These are phyloP conservation scores for Xylaria sp. DNA, from an alignment of 2,329 filamentous ascomycete species.

Conservation along the genomic window DNA sequence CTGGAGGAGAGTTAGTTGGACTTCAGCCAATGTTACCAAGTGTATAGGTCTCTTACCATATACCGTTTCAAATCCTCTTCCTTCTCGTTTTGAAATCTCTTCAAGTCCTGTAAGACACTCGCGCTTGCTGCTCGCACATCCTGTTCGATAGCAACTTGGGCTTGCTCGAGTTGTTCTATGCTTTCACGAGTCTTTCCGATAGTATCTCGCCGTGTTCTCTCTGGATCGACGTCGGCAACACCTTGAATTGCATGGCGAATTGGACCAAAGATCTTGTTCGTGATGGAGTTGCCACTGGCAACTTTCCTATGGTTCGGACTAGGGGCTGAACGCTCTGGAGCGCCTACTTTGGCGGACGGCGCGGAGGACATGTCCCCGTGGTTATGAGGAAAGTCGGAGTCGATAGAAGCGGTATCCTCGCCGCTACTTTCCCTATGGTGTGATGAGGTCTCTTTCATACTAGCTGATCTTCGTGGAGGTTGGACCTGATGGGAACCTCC, in stretches of 20 bases:
- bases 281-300: slow-evolving; percentile 87
- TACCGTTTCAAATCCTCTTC: slow-evolving; percentile 92
- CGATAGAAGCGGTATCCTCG: slow-evolving; percentile 87
- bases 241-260: slow-evolving; percentile 96
- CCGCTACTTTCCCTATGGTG: slow-evolving; percentile 61
- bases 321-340: slow-evolving; percentile 59
- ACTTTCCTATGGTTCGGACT: slow-evolving; percentile 74
- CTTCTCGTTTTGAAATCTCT: slow-evolving; percentile 93
- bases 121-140: slow-evolving; percentile 93
- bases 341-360: slow-evolving; percentile 76
- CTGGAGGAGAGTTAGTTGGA: slow-evolving; percentile 51
- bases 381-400: slow-evolving; percentile 93
- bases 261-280: slow-evolving; percentile 90
- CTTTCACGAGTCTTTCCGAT: slow-evolving; percentile 96
- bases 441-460: slow-evolving; percentile 56
- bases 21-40: neutral
- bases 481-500: slow-evolving; percentile 43
- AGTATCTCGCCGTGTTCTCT: slow-evolving; percentile 86
- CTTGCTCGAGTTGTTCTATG: slow-evolving; percentile 85
- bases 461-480: slow-evolving; percentile 71
- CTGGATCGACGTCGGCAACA: slow-evolving; percentile 94
- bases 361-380: slow-evolving; percentile 74
- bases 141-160: slow-evolving; percentile 82
- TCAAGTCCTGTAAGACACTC: slow-evolving; percentile 86
- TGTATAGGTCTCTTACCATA: slow-evolving; percentile 72